Conservation (phyloP, 2,329 filamentous ascomycete genomes). For the Ceratocystis lukuohia region DNA sequence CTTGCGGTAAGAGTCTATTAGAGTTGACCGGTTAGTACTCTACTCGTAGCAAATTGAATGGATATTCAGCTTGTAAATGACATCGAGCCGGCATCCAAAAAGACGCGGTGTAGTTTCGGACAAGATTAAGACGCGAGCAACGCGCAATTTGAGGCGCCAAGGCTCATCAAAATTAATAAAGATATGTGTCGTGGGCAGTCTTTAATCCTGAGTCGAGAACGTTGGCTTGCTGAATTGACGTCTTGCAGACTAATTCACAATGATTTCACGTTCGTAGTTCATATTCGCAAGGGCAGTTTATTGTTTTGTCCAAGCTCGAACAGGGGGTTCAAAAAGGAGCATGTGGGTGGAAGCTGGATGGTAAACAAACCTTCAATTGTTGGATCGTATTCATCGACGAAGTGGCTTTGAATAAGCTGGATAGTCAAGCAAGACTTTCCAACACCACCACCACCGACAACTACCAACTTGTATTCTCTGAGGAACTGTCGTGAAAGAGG, state of each 20-base stretch:
- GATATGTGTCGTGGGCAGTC: no score
- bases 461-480: conserved; percentile 89
- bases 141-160: not conserved
- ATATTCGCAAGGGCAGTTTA: not conserved
- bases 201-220: no score
- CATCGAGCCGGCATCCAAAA: not conserved
- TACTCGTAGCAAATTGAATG: not conserved
- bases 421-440: conserved; percentile 99
- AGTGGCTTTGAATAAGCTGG: conserved; percentile 88
- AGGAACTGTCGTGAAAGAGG: conserved; percentile 46
- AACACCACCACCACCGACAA: conserved; percentile 94
- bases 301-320: not conserved
- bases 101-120: not conserved
- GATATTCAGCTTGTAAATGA: not conserved
- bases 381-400: conserved; percentile 98
- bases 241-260: no score
- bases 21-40: not conserved
- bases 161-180: not conserved
- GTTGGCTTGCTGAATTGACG: no score
- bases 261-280: not conserved
- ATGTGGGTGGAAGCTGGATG: not conserved
- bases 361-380: conserved; percentile 78
- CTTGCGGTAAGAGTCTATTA: conserved; percentile 93
- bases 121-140: not conserved
- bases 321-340: conserved; percentile 14